Evolutionary conservation across 108 stramenopile species (phyloP).

Genomic region (Epithemia pelagica): DNA sequence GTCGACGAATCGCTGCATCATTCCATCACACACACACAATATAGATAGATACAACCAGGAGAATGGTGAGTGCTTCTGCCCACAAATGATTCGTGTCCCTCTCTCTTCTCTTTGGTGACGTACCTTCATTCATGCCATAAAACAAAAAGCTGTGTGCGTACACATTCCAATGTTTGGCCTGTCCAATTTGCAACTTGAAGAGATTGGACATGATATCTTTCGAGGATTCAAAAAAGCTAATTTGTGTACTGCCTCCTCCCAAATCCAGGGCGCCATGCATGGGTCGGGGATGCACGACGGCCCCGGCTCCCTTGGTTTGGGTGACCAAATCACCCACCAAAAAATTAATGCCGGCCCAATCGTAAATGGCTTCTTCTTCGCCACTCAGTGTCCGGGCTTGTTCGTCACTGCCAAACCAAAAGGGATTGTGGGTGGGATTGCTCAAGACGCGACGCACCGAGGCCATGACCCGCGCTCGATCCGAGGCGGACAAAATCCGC

Average conservation of each 20-base stretch:
- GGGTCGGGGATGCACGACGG: constrained; percentile 35
- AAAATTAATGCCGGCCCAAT: constrained; percentile 82
- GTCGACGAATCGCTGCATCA: constrained; percentile 21
- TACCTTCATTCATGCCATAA: constrained; percentile 75
- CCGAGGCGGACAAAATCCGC: constrained; percentile 51
- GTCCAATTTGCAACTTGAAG: constrained; percentile 85
- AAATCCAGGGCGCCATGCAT: constrained; percentile 88
- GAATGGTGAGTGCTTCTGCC: neutral
- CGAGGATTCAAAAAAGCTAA: constrained; percentile 68
- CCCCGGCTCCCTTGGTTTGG: constrained; percentile 52
- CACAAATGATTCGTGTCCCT: neutral
- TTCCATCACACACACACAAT: too few species aligned
- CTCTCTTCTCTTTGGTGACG: too few species aligned
- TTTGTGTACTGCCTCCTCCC: constrained; percentile 89
- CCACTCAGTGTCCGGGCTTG: constrained; percentile 79
- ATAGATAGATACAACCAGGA: too few species aligned
- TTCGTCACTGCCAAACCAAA: constrained; percentile 52
- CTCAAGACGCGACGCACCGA: constrained; percentile 50
- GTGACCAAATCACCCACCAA: constrained; percentile 55
- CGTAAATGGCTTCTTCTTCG: constrained; percentile 91
- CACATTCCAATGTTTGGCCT: constrained; percentile 78
- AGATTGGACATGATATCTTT: constrained; percentile 70
- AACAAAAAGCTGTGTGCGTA: constrained; percentile 89
- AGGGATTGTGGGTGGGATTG: constrained; percentile 53
- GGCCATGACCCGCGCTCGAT: constrained; percentile 44